phyloP scores from a whole-genome alignment of 306 rosid genomes.

The Ziziphus jujuba region DNA sequence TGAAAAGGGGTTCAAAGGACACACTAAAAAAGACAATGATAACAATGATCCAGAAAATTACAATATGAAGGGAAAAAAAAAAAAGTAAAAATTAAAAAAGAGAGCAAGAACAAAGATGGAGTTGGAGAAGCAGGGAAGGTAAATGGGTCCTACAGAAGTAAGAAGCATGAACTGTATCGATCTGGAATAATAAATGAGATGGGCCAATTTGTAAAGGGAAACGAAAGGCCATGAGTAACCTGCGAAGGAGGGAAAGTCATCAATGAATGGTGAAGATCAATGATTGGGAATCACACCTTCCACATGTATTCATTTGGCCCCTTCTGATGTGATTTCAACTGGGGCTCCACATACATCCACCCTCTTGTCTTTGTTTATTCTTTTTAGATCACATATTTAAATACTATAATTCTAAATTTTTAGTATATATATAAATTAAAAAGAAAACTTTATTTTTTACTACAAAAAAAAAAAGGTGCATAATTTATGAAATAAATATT shows the following conservation, averaged over 20 bases:
- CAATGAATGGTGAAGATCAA: constrained; percentile 25
- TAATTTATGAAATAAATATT: too few relatives aligned
- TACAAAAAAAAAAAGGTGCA: too few relatives aligned
- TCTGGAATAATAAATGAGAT: constrained; percentile 46
- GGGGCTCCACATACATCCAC: too few relatives aligned
- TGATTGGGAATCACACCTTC: constrained; percentile 29
- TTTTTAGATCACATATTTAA: too few relatives aligned
- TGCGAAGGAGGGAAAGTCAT: constrained; percentile 29
- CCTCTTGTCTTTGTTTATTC: too few relatives aligned
- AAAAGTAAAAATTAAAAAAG: neutral
- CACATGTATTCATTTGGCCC: neutral
- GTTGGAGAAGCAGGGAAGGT: neutral
- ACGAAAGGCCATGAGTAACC: constrained; percentile 14
- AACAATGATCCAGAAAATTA: neutral
- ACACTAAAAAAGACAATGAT: neutral
- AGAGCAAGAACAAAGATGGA: neutral
- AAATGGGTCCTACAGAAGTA: constrained; percentile 12
- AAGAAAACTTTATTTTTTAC: too few relatives aligned
- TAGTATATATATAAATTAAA: too few relatives aligned
- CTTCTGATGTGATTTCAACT: neutral
- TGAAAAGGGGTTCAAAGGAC: too few relatives aligned
- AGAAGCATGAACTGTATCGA: constrained; percentile 51
- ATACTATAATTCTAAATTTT: too few relatives aligned
- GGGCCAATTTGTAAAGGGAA: constrained; percentile 41
- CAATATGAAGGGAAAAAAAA: neutral